A percentile compares a stretch with the other conserved stretches of the same genome.
These are phyloP conservation scores for Cercospora janseana DNA, from an alignment of 2,329 filamentous ascomycete species.

Conservation along the genomic window DNA sequence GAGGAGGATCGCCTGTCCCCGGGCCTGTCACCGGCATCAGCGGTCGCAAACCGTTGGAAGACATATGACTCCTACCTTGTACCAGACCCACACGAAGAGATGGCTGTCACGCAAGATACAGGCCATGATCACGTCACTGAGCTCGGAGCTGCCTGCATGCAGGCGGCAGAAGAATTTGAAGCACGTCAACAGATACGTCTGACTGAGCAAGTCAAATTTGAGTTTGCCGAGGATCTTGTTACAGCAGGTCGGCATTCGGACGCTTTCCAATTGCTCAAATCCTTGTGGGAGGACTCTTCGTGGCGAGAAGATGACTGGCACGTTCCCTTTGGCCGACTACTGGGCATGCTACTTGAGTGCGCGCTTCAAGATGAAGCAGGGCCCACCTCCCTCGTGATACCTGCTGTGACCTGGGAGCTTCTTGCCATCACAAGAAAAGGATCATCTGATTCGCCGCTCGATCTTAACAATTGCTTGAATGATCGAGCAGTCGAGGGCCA, in stretches of 20 bases:
- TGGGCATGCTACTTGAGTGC: conserved; percentile 55
- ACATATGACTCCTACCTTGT: conserved; percentile 62
- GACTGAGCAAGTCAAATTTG: conserved; percentile 54
- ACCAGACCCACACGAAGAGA: conserved; percentile 58
- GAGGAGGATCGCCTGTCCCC: conserved; percentile 58
- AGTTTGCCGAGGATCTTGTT: conserved; percentile 56
- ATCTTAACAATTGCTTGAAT: conserved; percentile 25
- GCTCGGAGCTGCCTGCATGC: conserved; percentile 52
- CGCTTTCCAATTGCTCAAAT: conserved; percentile 51
- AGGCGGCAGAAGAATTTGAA: conserved; percentile 49
- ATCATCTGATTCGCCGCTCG: conserved; percentile 8
- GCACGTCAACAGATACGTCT: conserved; percentile 54
- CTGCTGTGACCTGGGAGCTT: conserved; percentile 59
- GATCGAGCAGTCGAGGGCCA: conserved; percentile 13
- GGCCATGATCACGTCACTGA: conserved; percentile 54
- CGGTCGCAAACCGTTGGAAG: conserved; percentile 53
- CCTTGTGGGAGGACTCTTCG: conserved; percentile 56
- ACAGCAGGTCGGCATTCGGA: conserved; percentile 50
- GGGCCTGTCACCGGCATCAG: conserved; percentile 55
- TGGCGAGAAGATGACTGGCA: conserved; percentile 63
- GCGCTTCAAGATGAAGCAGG: conserved; percentile 37
- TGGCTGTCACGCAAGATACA: conserved; percentile 43
- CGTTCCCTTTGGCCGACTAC: conserved; percentile 53
- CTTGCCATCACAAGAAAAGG: conserved; percentile 28
- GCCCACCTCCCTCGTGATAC: conserved; percentile 47